Evolutionary conservation across 352 stramenopile species (phyloP).

Genomic region (Phytophthora macrochlamydospora): DNA sequence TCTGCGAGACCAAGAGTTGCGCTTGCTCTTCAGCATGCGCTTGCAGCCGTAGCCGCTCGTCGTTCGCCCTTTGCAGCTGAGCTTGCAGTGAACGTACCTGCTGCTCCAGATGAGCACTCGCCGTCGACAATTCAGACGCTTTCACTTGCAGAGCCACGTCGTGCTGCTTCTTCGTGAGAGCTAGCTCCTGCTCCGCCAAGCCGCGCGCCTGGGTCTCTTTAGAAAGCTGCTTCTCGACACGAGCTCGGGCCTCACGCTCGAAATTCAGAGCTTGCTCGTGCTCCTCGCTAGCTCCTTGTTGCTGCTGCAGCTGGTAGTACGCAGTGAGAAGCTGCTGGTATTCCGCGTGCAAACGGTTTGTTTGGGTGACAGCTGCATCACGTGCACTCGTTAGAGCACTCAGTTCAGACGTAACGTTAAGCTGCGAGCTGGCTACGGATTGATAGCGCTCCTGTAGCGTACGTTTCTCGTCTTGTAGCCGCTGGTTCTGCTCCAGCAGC

Average conservation of each 20-base stretch:
- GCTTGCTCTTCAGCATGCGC: constrained; percentile 41
- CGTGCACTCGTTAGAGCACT: constrained; percentile 61
- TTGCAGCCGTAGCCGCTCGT: constrained; percentile 48
- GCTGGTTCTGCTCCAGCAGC: constrained; percentile 60
- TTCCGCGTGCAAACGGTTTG: constrained; percentile 72
- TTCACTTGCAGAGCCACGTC: constrained; percentile 68
- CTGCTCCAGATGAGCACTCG: constrained; percentile 49
- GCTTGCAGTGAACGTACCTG: constrained; percentile 36
- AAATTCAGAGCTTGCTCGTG: constrained; percentile 64
- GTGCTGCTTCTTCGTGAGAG: constrained; percentile 73
- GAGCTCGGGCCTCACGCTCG: constrained; percentile 60
- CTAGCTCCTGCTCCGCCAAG: constrained; percentile 74
- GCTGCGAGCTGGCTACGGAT: constrained; percentile 51
- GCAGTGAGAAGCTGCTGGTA: constrained; percentile 77
- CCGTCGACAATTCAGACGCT: constrained; percentile 56
- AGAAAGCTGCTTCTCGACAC: constrained; percentile 63
- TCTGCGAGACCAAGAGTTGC: constrained; percentile 25
- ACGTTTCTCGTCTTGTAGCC: constrained; percentile 71
- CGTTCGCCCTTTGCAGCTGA: constrained; percentile 42
- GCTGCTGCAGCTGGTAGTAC: constrained; percentile 71
- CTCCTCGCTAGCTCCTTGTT: constrained; percentile 61
- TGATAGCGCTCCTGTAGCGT: constrained; percentile 68
- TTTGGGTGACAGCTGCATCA: constrained; percentile 73
- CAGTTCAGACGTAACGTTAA: constrained; percentile 59
- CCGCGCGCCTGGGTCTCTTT: constrained; percentile 62